Base-by-base conservation (phyloP, 1,139 yeast species). In the Suhomyces coccinellae region DNA sequence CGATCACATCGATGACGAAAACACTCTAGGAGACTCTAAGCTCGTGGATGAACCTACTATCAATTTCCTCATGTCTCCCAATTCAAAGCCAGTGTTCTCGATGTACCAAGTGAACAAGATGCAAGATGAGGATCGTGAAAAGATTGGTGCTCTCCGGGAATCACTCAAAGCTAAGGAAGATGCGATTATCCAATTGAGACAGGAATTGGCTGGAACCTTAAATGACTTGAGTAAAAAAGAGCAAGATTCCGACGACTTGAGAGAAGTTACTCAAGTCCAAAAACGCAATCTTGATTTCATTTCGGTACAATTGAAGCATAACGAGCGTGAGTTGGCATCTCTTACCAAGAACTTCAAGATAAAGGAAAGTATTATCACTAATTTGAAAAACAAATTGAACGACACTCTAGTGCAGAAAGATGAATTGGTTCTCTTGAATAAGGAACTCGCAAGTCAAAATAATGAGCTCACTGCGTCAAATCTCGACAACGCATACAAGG, bases 31-130 rank as follows among this genome's bases (percentile, higher is more conserved):
- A 4, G 52, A 49, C 7, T 53, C 50, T 31, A 53, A 33, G 38
- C 36, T 52, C 13, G 57, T 50, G 11, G 50, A 58, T 41, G 67
- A 67, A 44, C 68, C 69, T 1, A 66, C 72, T 0, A 60, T 63
- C 30, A 65, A 66, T 50, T 62, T 67, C 43, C 50, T 65, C 27
- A 57, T 62, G 60, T 65, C 73, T 1, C 71, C 72, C 13, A 66
- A 66, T 45, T 67, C 73, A 4, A 69, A 66, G 41, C 74, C 75
- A 1, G 61, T 67, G 2, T 71, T 68, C 42, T 65, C 75, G 1
- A 51, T 63, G 17, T 58, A 61, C 17, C 67, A 69, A 40, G 55
- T 71, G n/a, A 56, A 60, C 34, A 59, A 61, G 39, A 57, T 71
- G 41, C 69, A 67, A 46, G 45, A 50, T 8, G 61, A 61, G 9